Base-by-base conservation (phyloP, 768 basidiomycete species). In the Trichaptum fuscoviolaceum region DNA sequence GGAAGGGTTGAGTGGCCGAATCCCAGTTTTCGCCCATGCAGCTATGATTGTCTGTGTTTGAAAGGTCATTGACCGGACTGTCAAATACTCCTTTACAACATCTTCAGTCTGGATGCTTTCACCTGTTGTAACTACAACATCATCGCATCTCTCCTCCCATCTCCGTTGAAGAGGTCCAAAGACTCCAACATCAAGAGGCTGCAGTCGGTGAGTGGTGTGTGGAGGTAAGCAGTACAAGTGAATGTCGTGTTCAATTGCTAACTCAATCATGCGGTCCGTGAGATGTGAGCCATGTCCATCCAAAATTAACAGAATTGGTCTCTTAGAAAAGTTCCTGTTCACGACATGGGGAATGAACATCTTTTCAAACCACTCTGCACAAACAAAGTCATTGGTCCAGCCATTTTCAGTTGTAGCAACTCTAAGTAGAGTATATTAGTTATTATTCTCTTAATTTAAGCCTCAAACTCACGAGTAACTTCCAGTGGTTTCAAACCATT, bases 271-370 rank as follows among this genome's bases (percentile, higher is more conserved):
- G 1, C 67, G 24, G 0, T 67, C 30, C 0, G 71, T 74, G 35
- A 67, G 67, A 69, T 84, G 82, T 0, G 81, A 83, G 36, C 74
- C 75, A 71, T 84, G 83, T 0, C 82, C 80, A 74, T 83, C 77
- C 23, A 74, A 75, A 26, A 82, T 76, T 24, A 84, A 77, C 0
- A 83, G 65, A 35, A 81, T 78, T 7, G 69, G 71, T n/a, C 75
- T 74, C n/a, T 71, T 71, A 1, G 70, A 67, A 0, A 30, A 69
- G 30, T 76, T 75, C 7, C 65, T 70, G 4, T 69, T 72, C 10
- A 30, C 74, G 1, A 77, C 76, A 35, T 77, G 72, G 2, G 77
- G 81, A 64, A 82, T 72, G 66, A 83, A 83, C 20, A 35, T 64
- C 8, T 77, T 69, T 62, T 73, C 57, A 42, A 83, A 78, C 82